Percentiles rank a stretch among this genome's conserved stretches.
Evolutionary conservation across 345 rosid genomes (phyloP).

Genomic region (Eucalyptus viminalis): DNA sequence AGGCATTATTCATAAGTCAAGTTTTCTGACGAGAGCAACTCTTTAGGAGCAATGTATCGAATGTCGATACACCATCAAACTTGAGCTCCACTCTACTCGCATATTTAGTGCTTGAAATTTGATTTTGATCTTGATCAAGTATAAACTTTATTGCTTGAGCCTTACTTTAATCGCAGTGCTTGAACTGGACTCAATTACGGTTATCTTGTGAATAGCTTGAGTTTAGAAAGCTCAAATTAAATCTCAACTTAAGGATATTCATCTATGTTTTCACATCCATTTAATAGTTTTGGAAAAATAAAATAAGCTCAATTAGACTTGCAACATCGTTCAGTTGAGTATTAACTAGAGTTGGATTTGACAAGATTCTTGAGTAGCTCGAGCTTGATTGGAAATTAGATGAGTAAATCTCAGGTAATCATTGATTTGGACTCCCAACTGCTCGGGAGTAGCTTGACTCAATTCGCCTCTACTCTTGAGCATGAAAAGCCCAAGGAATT

Average conservation of each 20-base stretch:
- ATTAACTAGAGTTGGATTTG: background rate
- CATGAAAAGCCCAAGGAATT: background rate
- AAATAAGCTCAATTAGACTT: too few relatives aligned
- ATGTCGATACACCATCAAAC: background rate
- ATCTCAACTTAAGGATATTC: background rate
- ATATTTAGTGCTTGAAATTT: background rate
- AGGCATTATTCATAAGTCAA: background rate
- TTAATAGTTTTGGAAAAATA: background rate
- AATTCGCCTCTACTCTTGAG: background rate
- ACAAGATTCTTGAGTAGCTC: background rate
- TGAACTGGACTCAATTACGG: background rate
- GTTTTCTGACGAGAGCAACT: background rate
- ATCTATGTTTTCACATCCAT: background rate
- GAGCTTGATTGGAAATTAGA: background rate
- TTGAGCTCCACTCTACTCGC: background rate
- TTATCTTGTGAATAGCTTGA: background rate
- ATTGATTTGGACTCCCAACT: background rate
- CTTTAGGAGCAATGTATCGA: background rate
- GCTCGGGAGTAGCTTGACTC: background rate
- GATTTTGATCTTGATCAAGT: background rate
- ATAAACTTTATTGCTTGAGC: background rate
- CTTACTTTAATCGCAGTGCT: background rate
- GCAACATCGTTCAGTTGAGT: background rate
- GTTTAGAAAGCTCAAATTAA: background rate
- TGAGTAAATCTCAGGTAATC: background rate